Evolutionary conservation across 345 rosid species (phyloP).

Genomic region (Pseudoturritis turrita): DNA sequence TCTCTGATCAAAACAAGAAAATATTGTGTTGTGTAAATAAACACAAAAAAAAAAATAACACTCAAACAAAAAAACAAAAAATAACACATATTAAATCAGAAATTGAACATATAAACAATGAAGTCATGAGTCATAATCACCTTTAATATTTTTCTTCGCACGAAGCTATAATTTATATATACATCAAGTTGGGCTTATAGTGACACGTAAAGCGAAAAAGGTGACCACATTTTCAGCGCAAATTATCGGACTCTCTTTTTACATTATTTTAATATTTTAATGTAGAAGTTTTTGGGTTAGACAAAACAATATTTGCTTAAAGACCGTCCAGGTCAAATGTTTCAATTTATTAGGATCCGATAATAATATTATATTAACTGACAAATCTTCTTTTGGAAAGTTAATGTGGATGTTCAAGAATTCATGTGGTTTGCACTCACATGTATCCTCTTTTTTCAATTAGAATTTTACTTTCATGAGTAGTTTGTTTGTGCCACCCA

Average conservation of each 20-base stretch:
- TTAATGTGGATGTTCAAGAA: neutral
- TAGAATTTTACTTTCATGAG: neutral
- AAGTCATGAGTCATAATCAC: neutral
- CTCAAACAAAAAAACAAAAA: neutral
- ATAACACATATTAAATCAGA: neutral
- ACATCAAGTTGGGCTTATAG: neutral
- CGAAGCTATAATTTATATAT: neutral
- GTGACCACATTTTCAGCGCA: conserved; percentile 15
- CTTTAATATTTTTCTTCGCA: neutral
- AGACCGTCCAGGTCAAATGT: conserved; percentile 20
- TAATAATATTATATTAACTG: conserved; percentile 6
- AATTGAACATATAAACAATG: neutral
- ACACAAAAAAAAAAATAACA: too few species aligned
- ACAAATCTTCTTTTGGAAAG: conserved; percentile 1
- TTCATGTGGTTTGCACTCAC: conserved; percentile 15
- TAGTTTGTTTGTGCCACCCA: conserved; percentile 4
- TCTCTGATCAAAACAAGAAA: too few species aligned
- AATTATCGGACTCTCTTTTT: neutral
- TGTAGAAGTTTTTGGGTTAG: neutral
- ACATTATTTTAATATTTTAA: neutral
- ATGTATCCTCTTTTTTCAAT: neutral
- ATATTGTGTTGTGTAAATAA: too few species aligned
- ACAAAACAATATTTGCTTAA: neutral
- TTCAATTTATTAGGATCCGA: neutral
- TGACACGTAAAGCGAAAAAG: conserved; percentile 24